Evolutionary conservation across 2,329 filamentous ascomycete genomes (phyloP), one percentile per base, ranked within the genome.

Genomic region (Thelonectria blattea): DNA sequence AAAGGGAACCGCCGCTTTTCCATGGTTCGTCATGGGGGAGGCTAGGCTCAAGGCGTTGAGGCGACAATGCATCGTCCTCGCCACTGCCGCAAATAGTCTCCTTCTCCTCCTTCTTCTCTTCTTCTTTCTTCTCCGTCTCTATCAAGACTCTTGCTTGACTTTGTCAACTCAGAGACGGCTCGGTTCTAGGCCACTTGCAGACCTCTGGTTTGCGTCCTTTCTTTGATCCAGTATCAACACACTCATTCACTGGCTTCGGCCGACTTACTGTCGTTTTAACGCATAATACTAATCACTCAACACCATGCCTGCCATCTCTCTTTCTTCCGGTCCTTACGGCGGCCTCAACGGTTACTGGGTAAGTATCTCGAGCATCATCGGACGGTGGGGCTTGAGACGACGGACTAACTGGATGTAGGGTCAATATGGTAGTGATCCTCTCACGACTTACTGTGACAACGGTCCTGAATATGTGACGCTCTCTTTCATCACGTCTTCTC

Each of bases 321-420:
- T 68, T 50, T 63, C 71, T 37, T 64, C 67, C 30, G 58, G 58
- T 57, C 65, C 66, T 15, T 68, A 66, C 49, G 74, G 74, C 37
- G 71, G 71, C 14, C 67, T 79, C n/a, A 78, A 78, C 64, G 75
- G 75, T 27, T 79, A 79, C 69, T 79, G 76, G 76, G 76, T 77
- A 69, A 46, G 72, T 49, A 37, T 20, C 47, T 37, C 34, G 11
- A 4, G 37, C 11, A 34, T 6, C 27, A 47, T 14, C 27, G 24
- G 5, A 49, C 12, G 2, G 2, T 51, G 42, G 34, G 34, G 22
- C 11, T 43, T 24, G 56, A 52, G n/a, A 39, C 61, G 24, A 59
- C 24, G 46, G 20, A 60, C 49, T 49, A 34, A 54, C 51, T 24
- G 10, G 51, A 24, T 30, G 1, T 32, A 78, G 76, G 78, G 78